Evolutionary conservation across 2,329 filamentous ascomycete species (phyloP), one percentile per base, ranked within the genome.

Genomic region (Dactylellina parvicollis): DNA sequence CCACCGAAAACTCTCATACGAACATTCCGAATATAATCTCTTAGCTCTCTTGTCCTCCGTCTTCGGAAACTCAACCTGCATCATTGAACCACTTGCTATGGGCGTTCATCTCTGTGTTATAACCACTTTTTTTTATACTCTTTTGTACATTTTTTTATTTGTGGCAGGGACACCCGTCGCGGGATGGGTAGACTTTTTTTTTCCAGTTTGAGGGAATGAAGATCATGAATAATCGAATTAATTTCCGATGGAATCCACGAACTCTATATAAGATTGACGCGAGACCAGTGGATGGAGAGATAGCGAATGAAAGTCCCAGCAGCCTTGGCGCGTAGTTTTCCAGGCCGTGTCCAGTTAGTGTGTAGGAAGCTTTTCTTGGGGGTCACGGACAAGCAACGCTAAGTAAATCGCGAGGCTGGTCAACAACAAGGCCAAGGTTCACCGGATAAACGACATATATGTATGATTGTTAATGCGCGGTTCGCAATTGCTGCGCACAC

Each of bases 81-180:
- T 47, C 30, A 42, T 66, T 61, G 54, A 66, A 66, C 49, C 61
- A 60, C 62, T 67, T 57, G 69, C 56, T 73, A 73, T 73, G 69
- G 69, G 69, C 69, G 69, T 73, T 73, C 69, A 66, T 73, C 66
- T 72, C 60, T 73, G 60, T 73, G 64, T 73, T 73, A 73, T 65
- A 66, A 66, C 69, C 60, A n/a, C n/a, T n/a, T n/a, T n/a, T 59
- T 59, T 64, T 71, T 72, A 56, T 52, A 62, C 56, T 64, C 60
- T 46, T 60, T 55, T 73, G 69, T 73, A 73, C 47, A 73, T 73
- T 73, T 73, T 70, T 52, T 64, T 72, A 54, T 52, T 42, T 59
- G 36, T 61, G 26, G 47, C 44, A 44, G 52, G 56, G n/a, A n/a
- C 55, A 40, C 55, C 60, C 44, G 49, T 60, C 60, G 60, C 56